Evolutionary conservation across 1,284 basidiomycete species (phyloP), one percentile per base, ranked within the genome.

Genomic region (Trichosporon asahii): DNA sequence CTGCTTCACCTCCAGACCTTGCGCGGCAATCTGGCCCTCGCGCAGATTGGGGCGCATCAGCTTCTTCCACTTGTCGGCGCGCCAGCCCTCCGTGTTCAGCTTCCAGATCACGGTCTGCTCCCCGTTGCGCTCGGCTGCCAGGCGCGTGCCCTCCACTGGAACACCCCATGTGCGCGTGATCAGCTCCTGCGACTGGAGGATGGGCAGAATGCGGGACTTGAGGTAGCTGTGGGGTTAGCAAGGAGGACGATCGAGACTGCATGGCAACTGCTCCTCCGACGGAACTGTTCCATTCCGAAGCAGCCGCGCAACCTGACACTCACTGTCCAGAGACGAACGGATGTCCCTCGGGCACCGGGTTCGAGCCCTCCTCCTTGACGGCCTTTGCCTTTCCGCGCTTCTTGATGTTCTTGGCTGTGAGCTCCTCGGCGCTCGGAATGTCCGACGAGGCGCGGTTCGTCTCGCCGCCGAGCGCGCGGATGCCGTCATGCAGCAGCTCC

Each of bases 261-360:
- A 9, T 9, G 31, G 31, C 31, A n/a, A n/a, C n/a, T n/a, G n/a
- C n/a, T n/a, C n/a, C n/a, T n/a, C n/a, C n/a, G n/a, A n/a, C n/a
- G n/a, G n/a, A n/a, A n/a, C n/a, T n/a, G n/a, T n/a, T n/a, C n/a
- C n/a, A n/a, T n/a, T n/a, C n/a, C n/a, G n/a, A n/a, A n/a, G n/a
- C n/a, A n/a, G n/a, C n/a, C 31, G 31, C 31, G 7, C 31, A 33
- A 33, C 31, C 31, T 33, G 40, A n/a, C 5, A 80, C 80, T 76
- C 72, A 81, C 81, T 66, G 71, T n/a, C 72, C 74, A 18, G 80
- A 80, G 7, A 77, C 60, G 49, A 80, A 82, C 6, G 79, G 80
- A 70, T 81, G 80, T 12, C 75, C 78, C 27, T 75, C 73, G 15
- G 80, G 79, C 3, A 80, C 73, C 12, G 14, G 21, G 27, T 68